Base-by-base conservation (phyloP, 495 filamentous ascomycete genomes). In the Penicillium chermesinum region DNA sequence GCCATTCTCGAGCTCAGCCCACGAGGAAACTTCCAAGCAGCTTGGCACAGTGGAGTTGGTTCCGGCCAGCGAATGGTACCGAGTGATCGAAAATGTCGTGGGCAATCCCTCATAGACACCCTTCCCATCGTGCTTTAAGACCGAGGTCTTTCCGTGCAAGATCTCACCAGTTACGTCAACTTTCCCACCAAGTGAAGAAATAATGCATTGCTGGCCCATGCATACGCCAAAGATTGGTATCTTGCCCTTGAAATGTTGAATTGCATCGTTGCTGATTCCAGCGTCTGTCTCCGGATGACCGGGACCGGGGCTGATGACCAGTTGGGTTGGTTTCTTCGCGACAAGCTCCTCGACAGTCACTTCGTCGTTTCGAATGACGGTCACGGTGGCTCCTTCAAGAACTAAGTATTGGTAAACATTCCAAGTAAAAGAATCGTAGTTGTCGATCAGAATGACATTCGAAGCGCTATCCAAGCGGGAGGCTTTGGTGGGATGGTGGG, bases 381-480 rank as follows among this genome's bases (percentile, higher is more conserved):
- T 86, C 34, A 96, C 91, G 0, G 70, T 84, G 19, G 93, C 93
- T 33, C 93, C 93, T 69, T 97, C 93, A 6, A 96, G 82, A 0
- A 91, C 87, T 2, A 99, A 78, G 57, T 96, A 99, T 64, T 99
- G 94, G 66, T 96, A 96, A 49, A 99, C 89, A 62, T 97, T 98
- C 87, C 89, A 97, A 50, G 91, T 95, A 59, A 97, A 99, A 0
- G 91, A 96, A 69, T 99, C 93, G 66, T 96, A 99, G 72, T 99
- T 99, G 72, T 97, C 93, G 57, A 99, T 95, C 47, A 99, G 73
- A 45, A 99, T 81, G 20, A 99, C 80, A 72, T 97, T 97, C 27
- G 84, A 84, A 19, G 91, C 91, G 39, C 76, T 88, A 15, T 81
- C 63, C 21, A 95, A 69, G 42, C 80, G 78, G 39, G 83, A 69